Percentiles rank a stretch among this genome's conserved stretches.
These are phyloP conservation scores for Pseudocercospora eumusae DNA, from an alignment of 2,329 filamentous ascomycete species.

Conservation along the genomic window DNA sequence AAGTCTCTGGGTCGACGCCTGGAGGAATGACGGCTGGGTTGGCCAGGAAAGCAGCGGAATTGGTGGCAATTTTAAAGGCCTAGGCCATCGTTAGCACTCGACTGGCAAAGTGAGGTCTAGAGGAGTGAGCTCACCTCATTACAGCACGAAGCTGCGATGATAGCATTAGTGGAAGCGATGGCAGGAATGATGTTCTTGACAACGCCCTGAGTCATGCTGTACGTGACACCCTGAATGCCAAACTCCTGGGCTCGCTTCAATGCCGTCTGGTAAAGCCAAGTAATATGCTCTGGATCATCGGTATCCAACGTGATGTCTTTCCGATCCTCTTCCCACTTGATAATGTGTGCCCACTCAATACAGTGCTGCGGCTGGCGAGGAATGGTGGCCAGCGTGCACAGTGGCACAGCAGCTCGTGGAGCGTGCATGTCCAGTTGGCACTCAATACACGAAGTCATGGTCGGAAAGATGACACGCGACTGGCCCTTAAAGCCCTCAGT, in stretches of 20 bases:
- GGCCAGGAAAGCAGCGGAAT: constrained; percentile 76
- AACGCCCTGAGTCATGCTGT: constrained; percentile 92
- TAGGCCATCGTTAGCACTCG: background rate
- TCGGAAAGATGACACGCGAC: constrained; percentile 85
- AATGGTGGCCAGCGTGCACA: constrained; percentile 95
- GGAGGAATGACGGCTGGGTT: constrained; percentile 56
- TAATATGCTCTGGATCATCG: constrained; percentile 94
- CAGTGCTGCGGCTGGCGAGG: constrained; percentile 97
- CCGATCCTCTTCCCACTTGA: constrained; percentile 80
- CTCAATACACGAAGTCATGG: constrained; percentile 93
- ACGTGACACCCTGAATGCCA: constrained; percentile 88
- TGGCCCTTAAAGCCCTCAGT: constrained; percentile 99
- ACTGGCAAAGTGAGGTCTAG: background rate
- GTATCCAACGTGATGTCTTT: constrained; percentile 83
- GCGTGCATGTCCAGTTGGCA: constrained; percentile 99
- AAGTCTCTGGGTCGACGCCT: constrained; percentile 28
- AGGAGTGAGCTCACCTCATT: constrained; percentile 65
- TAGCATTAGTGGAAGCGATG: constrained; percentile 95
- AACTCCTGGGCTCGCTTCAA: constrained; percentile 80
- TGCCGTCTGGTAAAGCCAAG: constrained; percentile 91
- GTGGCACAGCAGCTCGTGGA: constrained; percentile 90
- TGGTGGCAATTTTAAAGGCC: constrained; percentile 88
- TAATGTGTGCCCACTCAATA: constrained; percentile 98
- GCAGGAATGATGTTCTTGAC: constrained; percentile 99
- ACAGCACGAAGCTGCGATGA: constrained; percentile 92